Conservation (phyloP, 1,284 basidiomycete genomes). For the Dichomitus squalens region DNA sequence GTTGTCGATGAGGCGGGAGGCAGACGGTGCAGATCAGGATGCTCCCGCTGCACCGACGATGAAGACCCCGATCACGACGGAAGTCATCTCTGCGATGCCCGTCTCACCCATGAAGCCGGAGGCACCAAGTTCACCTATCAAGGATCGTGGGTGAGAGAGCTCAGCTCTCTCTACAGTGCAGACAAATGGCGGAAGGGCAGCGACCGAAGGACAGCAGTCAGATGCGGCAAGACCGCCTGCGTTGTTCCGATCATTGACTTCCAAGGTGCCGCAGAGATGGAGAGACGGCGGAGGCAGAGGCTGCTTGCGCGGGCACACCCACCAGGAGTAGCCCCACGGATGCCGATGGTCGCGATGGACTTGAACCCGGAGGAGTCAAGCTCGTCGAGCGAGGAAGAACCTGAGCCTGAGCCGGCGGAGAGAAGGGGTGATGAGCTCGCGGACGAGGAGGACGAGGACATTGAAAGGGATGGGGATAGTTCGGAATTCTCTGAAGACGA, state of each 20-base stretch:
- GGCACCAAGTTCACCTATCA: constrained; percentile 19
- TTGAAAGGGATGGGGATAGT: constrained; percentile 50
- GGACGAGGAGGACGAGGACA: constrained; percentile 58
- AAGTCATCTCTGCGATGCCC: constrained; percentile 27
- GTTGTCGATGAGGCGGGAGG: constrained; percentile 31
- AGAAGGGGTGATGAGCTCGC: constrained; percentile 42
- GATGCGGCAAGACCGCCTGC: constrained; percentile 11
- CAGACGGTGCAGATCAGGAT: constrained; percentile 20
- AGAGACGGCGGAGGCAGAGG: constrained; percentile 63
- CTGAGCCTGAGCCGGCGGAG: constrained; percentile 30
- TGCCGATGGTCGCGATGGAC: constrained; percentile 23
- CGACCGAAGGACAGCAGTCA: background rate
- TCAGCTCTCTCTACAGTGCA: constrained; percentile 12
- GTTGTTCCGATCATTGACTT: constrained; percentile 72
- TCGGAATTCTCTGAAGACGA: constrained; percentile 67
- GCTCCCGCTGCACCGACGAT: constrained; percentile 14
- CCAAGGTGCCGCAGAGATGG: constrained; percentile 79
- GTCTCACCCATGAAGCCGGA: constrained; percentile 21
- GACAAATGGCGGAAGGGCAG: constrained; percentile 13
- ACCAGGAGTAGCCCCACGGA: constrained; percentile 19
- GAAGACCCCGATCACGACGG: constrained; percentile 20
- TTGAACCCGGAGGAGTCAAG: constrained; percentile 56
- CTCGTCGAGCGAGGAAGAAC: constrained; percentile 29
- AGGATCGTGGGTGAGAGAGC: constrained; percentile 8
- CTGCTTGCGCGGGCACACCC: constrained; percentile 42